Evolutionary conservation across 1,139 yeast genomes (phyloP), one percentile per base, ranked within the genome.

Genomic region (Yamadazyma dendronema): DNA sequence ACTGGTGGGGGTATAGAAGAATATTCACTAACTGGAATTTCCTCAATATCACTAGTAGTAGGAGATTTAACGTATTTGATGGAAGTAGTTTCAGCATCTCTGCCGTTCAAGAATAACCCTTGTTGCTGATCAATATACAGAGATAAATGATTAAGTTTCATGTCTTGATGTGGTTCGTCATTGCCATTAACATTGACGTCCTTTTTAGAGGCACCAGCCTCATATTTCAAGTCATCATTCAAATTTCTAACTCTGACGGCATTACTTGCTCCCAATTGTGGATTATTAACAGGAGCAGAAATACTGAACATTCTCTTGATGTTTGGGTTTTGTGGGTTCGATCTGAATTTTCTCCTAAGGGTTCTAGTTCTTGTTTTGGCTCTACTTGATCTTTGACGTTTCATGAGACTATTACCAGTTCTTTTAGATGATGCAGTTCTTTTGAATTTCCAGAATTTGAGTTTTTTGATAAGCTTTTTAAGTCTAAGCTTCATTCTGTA

Each of bases 121-220:
- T 61, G 65, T 41, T 64, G 69, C 39, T 60, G 55, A 35, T 56
- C 57, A 17, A 63, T 58, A 39, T 59, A 64, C 17, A 52, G 51
- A 4, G 62, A 52, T 28, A 62, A 50, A 33, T 59, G 64, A 27
- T 45, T 46, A 22, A 43, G 33, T 36, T 56, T 61, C 15, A 48
- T 52, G 7, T 39, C 37, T 15, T 24, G n/a, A 8, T 23, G 32
- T 13, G 17, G 29, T 12, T 26, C 13, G 12, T 31, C 31, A 6
- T 36, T 33, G 29, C 37, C 47, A 37, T 41, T 37, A 11, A 48
- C 25, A 25, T 48, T 44, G 16, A 50, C 46, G 31, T 48, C 49
- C 12, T 50, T 55, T 10, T 11, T 31, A 8, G 54, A 53, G 4
- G 62, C 65, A 3, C 67, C 68, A 3, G 68, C 68, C 34, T 48